These are phyloP conservation scores for Pythium sp. DNA, from an alignment of 352 stramenopile species.

Conservation along the genomic window DNA sequence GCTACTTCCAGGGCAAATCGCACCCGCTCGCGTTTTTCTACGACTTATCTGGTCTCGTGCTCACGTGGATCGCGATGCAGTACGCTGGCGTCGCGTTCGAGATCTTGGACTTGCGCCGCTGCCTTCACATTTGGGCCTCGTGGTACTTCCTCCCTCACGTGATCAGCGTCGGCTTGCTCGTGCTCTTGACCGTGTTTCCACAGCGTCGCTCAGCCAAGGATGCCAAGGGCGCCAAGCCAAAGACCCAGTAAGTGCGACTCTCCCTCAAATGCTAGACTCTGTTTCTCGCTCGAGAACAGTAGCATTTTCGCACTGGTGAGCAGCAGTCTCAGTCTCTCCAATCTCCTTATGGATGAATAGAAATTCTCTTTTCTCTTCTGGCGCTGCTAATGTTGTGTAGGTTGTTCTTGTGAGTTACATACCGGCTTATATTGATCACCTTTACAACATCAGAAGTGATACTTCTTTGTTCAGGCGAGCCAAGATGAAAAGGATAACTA, in stretches of 20 bases:
- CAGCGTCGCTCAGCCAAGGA: conserved; percentile 31
- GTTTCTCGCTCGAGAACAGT: background rate
- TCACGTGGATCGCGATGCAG: conserved; percentile 85
- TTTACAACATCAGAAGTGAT: background rate
- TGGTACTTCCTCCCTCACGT: conserved; percentile 83
- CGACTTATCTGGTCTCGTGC: conserved; percentile 63
- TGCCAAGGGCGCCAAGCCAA: conserved; percentile 26
- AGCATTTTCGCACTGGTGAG: background rate
- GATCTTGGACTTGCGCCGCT: conserved; percentile 76
- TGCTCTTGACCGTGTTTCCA: conserved; percentile 60
- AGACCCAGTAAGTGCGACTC: conserved; percentile 33
- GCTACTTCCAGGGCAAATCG: conserved; percentile 70
- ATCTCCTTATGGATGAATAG: conserved; percentile 7
- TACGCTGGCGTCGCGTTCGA: conserved; percentile 85
- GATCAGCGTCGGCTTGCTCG: conserved; percentile 53
- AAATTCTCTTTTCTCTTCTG: conserved; percentile 4
- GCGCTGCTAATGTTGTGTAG: background rate
- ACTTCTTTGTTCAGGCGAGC: background rate
- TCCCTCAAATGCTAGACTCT: background rate
- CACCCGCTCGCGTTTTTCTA: conserved; percentile 79
- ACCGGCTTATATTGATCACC: background rate
- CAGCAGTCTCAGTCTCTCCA: background rate
- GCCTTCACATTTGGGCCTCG: conserved; percentile 69
- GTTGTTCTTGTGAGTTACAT: background rate
- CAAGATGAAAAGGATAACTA: background rate